phyloP scores from a whole-genome alignment of 2,329 filamentous ascomycete species.

The Zasmidium citrigriseum region DNA sequence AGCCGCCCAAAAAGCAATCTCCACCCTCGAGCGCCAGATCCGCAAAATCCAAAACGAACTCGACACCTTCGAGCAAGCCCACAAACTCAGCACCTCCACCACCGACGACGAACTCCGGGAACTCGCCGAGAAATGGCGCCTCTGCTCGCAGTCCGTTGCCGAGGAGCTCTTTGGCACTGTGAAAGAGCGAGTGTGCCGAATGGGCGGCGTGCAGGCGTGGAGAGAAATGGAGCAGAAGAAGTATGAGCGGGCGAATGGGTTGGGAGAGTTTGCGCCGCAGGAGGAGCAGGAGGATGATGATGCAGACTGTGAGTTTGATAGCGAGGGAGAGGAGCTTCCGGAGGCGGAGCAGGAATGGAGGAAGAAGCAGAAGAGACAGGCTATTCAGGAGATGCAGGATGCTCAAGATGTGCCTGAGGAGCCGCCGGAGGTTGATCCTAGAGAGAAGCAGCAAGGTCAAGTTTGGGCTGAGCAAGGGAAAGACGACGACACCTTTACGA shows the following conservation, averaged over 20 bases:
- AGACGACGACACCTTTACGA: slow-evolving; percentile 60
- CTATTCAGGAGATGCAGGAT: slow-evolving; percentile 48
- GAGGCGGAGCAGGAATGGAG: slow-evolving; percentile 46
- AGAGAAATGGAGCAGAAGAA: slow-evolving; percentile 39
- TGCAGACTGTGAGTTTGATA: slow-evolving; percentile 39
- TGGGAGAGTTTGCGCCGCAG: slow-evolving; percentile 34
- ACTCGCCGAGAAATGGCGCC: slow-evolving; percentile 63
- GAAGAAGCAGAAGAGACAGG: slow-evolving; percentile 51
- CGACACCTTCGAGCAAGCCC: slow-evolving; percentile 55
- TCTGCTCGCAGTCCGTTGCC: slow-evolving; percentile 61
- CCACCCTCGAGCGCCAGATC: slow-evolving; percentile 36
- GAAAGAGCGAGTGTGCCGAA: slow-evolving; percentile 60
- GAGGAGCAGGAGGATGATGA: slow-evolving; percentile 34
- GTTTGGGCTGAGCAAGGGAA: slow-evolving; percentile 35
- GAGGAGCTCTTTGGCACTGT: slow-evolving; percentile 67
- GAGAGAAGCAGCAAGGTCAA: slow-evolving; percentile 36
- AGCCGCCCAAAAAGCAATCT: slow-evolving; percentile 27
- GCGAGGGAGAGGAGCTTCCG: slow-evolving; percentile 34
- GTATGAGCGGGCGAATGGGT: slow-evolving; percentile 30
- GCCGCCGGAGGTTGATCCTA: slow-evolving; percentile 41
- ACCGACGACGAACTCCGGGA: slow-evolving; percentile 58
- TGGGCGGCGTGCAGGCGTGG: slow-evolving; percentile 63
- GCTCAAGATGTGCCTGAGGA: slow-evolving; percentile 32
- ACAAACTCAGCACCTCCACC: slow-evolving; percentile 48
- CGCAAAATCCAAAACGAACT: slow-evolving; percentile 48